Percentiles rank a stretch among this genome's conserved stretches.
These are phyloP conservation scores for Cladorrhinum sp. DNA, from an alignment of 2,329 filamentous ascomycete genomes.

Conservation along the genomic window DNA sequence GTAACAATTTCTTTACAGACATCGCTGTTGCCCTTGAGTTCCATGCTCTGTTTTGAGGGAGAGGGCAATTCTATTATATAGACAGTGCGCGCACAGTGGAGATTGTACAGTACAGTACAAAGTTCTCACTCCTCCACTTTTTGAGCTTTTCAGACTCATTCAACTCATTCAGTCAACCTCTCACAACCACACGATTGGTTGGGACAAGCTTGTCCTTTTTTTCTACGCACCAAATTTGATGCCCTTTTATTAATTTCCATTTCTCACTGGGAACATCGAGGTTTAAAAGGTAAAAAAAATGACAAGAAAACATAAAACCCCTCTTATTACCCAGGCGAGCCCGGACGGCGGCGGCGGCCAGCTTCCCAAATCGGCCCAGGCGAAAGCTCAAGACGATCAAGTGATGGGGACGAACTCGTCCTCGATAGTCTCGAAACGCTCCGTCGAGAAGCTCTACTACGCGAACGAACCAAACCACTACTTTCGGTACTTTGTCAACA, in stretches of 20 bases:
- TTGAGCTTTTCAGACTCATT: background rate
- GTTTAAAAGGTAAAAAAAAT: background rate
- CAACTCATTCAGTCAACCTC: no score
- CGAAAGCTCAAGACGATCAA: constrained; percentile 43
- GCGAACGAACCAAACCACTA: constrained; percentile 74
- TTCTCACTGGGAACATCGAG: no score
- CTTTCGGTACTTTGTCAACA: constrained; percentile 83
- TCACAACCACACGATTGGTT: background rate
- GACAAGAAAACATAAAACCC: constrained; percentile 5
- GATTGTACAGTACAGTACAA: background rate
- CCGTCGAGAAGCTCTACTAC: constrained; percentile 86
- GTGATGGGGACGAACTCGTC: constrained; percentile 78
- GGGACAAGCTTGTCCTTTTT: background rate
- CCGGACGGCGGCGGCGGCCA: background rate
- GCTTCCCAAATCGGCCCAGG: constrained; percentile 18
- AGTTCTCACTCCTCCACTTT: background rate
- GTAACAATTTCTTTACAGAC: no score
- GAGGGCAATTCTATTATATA: no score
- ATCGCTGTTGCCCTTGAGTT: no score
- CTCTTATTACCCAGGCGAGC: background rate
- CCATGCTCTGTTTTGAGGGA: no score
- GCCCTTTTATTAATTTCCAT: background rate
- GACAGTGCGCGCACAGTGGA: background rate
- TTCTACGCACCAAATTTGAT: background rate
- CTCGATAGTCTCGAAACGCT: constrained; percentile 88